A percentile compares a stretch with the other conserved stretches of the same genome.
Evolutionary conservation across 2,329 filamentous ascomycete genomes (phyloP).

Genomic region (Rhynchosporium secalis): DNA sequence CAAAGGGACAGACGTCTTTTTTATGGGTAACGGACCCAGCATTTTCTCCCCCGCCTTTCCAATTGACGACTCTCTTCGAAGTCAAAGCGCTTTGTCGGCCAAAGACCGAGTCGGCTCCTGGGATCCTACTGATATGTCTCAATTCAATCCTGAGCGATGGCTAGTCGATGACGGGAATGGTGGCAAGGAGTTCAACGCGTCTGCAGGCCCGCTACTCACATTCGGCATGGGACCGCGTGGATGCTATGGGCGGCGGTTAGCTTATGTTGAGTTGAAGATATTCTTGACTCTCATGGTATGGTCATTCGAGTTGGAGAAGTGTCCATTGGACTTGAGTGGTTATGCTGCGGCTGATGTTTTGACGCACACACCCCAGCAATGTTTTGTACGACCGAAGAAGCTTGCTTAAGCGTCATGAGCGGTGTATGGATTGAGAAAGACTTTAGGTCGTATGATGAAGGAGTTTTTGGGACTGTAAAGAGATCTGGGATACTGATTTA

Average conservation of each 20-base stretch:
- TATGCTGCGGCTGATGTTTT: constrained; percentile 17
- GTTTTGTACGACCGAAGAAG: constrained; percentile 17
- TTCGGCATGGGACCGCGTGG: constrained; percentile 43
- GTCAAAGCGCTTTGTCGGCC: neutral
- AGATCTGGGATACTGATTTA: neutral
- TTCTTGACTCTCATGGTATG: constrained; percentile 21
- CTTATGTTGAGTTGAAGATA: constrained; percentile 40
- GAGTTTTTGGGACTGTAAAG: neutral
- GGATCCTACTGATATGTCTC: constrained; percentile 31
- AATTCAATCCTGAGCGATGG: constrained; percentile 45
- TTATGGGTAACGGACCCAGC: constrained; percentile 31
- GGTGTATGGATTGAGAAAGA: too few species aligned
- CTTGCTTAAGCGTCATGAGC: neutral
- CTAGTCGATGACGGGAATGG: constrained; percentile 19
- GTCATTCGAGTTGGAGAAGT: constrained; percentile 20
- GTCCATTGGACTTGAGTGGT: constrained; percentile 12
- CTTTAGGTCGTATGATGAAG: neutral
- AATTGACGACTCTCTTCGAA: constrained; percentile 33
- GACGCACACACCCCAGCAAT: constrained; percentile 18
- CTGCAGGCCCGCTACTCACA: constrained; percentile 41
- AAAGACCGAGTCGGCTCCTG: constrained; percentile 35
- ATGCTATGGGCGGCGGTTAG: constrained; percentile 45
- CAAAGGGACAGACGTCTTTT: constrained; percentile 41
- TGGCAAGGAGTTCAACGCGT: constrained; percentile 36
- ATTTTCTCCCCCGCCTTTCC: constrained; percentile 29